Conservation (phyloP, 352 stramenopile species). For the Phytophthora quininea region DNA sequence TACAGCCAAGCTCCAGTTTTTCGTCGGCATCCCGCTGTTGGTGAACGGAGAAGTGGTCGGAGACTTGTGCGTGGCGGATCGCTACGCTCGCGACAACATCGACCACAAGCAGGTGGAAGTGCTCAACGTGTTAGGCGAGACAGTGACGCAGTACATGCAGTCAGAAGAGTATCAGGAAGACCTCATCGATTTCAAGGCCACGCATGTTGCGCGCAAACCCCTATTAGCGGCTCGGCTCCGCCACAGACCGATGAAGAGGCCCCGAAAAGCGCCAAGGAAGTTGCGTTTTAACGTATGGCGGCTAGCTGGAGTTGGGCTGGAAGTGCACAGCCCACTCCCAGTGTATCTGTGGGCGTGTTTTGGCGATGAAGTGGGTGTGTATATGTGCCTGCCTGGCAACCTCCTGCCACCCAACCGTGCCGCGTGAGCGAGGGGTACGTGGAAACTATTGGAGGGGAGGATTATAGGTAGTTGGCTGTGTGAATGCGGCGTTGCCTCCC, state of each 20-base stretch:
- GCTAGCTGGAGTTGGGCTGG: constrained; percentile 14
- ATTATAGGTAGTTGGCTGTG: constrained; percentile 24
- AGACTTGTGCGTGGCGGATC: constrained; percentile 85
- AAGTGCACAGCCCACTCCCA: constrained; percentile 11
- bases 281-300: constrained; percentile 72
- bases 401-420: constrained; percentile 26
- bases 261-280: constrained; percentile 64
- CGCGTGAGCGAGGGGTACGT: constrained; percentile 25
- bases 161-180: constrained; percentile 83
- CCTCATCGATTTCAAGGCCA: constrained; percentile 67
- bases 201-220: constrained; percentile 32
- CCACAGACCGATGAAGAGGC: constrained; percentile 33
- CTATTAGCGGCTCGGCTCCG: constrained; percentile 15
- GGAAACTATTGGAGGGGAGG: constrained; percentile 28
- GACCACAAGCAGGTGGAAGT: constrained; percentile 88
- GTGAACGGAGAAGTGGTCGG: constrained; percentile 87
- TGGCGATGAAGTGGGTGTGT: constrained; percentile 19
- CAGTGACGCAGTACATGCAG: constrained; percentile 89
- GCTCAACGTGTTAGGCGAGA: constrained; percentile 85
- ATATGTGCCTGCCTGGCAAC: constrained; percentile 11
- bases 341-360: constrained; percentile 38
- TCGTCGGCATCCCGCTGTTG: constrained; percentile 86
- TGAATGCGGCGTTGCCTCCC: constrained; percentile 24
- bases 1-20: constrained; percentile 87
- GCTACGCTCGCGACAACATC: constrained; percentile 78